Conservation (phyloP, 1,284 basidiomycete species). For the Ustilago cynodontis region DNA sequence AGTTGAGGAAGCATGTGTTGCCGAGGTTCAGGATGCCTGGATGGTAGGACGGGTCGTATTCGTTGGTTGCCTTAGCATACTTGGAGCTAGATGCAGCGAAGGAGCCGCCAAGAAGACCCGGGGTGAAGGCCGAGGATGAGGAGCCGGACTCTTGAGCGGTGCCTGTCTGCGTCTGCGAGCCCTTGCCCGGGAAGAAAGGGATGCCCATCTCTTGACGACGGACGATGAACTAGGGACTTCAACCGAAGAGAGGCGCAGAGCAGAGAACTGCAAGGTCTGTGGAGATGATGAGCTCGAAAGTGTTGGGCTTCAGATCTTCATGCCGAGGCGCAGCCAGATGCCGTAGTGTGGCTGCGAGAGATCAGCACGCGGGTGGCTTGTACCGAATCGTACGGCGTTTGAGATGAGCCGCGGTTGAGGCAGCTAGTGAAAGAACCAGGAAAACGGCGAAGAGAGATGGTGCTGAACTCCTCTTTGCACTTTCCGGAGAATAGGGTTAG, state of each 20-base stretch:
- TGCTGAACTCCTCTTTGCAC: too few species aligned
- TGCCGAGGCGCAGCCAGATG: background rate
- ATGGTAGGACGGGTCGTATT: slow-evolving; percentile 58
- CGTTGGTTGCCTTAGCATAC: slow-evolving; percentile 73
- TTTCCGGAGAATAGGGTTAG: too few species aligned
- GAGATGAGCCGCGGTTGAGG: background rate
- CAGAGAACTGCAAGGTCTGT: too few species aligned
- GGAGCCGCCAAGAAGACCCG: slow-evolving; percentile 75
- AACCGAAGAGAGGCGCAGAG: background rate
- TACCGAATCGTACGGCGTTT: background rate
- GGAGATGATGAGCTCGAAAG: background rate
- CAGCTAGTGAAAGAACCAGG: too few species aligned
- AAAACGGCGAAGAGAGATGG: too few species aligned
- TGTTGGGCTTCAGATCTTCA: background rate
- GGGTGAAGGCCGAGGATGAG: slow-evolving; percentile 11
- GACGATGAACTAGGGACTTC: background rate
- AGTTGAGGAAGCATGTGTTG: slow-evolving; percentile 94
- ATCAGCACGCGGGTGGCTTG: background rate
- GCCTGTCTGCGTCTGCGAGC: slow-evolving; percentile 81
- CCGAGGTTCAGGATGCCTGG: slow-evolving; percentile 85
- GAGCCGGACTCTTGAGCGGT: slow-evolving; percentile 5
- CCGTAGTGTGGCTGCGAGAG: background rate
- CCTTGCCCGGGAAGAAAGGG: slow-evolving; percentile 23
- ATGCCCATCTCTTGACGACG: slow-evolving; percentile 28
- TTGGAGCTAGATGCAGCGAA: slow-evolving; percentile 86